Conservation (phyloP, 768 basidiomycete species). For the Strobilomyces dryophilus region DNA sequence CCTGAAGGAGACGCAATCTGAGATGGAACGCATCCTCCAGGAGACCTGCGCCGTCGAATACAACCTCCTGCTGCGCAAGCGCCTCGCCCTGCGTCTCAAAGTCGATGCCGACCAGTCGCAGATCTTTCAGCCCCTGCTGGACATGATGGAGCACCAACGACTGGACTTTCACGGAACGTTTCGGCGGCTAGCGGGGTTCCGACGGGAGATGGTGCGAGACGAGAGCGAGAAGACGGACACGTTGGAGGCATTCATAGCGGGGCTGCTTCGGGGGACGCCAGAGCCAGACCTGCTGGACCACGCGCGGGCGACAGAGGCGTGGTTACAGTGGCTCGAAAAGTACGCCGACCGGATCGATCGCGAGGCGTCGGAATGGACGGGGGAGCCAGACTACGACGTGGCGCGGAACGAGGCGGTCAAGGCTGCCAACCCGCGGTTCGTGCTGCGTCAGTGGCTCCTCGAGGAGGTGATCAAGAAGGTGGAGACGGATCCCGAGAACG, state of each 20-base stretch:
- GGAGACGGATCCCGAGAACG: slow-evolving; percentile 58
- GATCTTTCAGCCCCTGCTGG: slow-evolving; percentile 66
- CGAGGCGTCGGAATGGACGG: slow-evolving; percentile 46
- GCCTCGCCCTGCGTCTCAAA: slow-evolving; percentile 67
- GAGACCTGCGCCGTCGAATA: slow-evolving; percentile 62
- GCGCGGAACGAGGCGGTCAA: slow-evolving; percentile 50
- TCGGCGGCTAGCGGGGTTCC: slow-evolving; percentile 65
- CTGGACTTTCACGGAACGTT: slow-evolving; percentile 92
- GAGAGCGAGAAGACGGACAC: slow-evolving; percentile 2
- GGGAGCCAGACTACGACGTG: slow-evolving; percentile 36
- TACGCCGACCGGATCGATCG: slow-evolving; percentile 57
- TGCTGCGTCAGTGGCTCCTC: slow-evolving; percentile 91
- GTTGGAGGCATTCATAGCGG: slow-evolving; percentile 40
- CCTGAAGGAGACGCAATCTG: slow-evolving; percentile 46
- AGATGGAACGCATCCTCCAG: slow-evolving; percentile 60
- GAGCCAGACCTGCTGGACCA: slow-evolving; percentile 43
- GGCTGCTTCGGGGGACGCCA: slow-evolving; percentile 45
- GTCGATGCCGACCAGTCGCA: slow-evolving; percentile 54
- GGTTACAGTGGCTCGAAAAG: slow-evolving; percentile 58
- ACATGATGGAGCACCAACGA: slow-evolving; percentile 63
- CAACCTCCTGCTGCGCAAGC: slow-evolving; percentile 66
- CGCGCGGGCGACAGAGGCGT: slow-evolving; percentile 45
- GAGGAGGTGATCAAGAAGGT: slow-evolving; percentile 86
- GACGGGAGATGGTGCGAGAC: slow-evolving; percentile 34
- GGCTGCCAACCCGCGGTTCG: slow-evolving; percentile 82